Evolutionary conservation across 2,329 filamentous ascomycete species (phyloP), one percentile per base, ranked within the genome.

Genomic region (Phialophora expanda): DNA sequence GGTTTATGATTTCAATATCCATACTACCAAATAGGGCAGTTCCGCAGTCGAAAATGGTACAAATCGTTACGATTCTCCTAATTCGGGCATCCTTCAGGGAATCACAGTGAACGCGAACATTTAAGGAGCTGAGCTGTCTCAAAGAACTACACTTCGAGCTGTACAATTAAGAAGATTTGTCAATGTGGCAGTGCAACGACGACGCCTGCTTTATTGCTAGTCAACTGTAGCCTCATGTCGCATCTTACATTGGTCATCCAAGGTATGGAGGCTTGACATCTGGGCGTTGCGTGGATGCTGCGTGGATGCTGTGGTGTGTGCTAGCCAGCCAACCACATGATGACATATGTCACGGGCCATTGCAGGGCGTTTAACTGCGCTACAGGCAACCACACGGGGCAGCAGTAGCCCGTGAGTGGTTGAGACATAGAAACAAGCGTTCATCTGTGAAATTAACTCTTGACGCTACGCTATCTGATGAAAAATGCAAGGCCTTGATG

Each of bases 61-160:
- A 46, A 46, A 46, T 46, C 41, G 41, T 46, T 46, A 46, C 41
- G 41, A 46, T 46, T 46, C 41, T 46, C 41, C 41, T 46, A 20
- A 46, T 46, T 46, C 41, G 41, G 41, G 41, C 41, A 46, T 46
- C 5, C 41, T 46, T 46, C 41, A 17, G 41, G 41, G 41, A 46
- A 46, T 46, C 5, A 46, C 20, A 46, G 41, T 46, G 41, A 46
- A 46, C 20, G 41, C 41, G 41, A 46, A 46, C 41, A 46, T 46
- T 46, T 20, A 46, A 46, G 41, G 41, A 46, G 41, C 41, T 46
- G 41, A 46, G 41, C 41, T 20, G 4, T 46, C 41, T 46, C 41
- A 46, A 20, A 46, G 41, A 46, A 17, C 41, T 46, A 46, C 41
- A 46, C 41, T 46, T 46, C 41, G 41, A 46, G 41, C 20, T 46